Base-by-base conservation (phyloP, 108 stramenopile species). In the Nitzschia inconspicua region DNA sequence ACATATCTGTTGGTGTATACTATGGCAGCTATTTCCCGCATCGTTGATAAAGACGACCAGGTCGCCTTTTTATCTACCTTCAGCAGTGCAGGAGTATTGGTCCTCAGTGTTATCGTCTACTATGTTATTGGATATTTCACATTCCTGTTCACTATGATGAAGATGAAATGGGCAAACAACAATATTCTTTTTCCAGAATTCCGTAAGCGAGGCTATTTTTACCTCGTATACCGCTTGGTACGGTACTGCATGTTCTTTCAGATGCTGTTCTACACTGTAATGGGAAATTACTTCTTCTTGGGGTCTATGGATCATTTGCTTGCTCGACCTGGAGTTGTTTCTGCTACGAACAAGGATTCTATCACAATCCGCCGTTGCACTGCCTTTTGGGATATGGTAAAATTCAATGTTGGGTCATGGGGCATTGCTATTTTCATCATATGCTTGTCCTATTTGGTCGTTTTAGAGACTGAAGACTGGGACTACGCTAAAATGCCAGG, bases 311-410 rank as follows among this genome's bases (percentile, higher is more conserved):
- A 79, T 47, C 78, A 79, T 44, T 41, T 79, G 67, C 20, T 79
- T 59, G 65, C 78, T n/a, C 56, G 63, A 18, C 57, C 72, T 7
- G 53, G 42, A 2, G 73, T 79, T n/a, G 64, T 63, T 31, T 25
- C 39, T 24, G 78, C 78, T 9, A 79, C 78, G 11, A 79, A 79
- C 72, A 79, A 79, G 68, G 78, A 79, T 48, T 69, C 78, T 0
- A 73, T 79, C 35, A 68, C 57, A 16, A 66, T 79, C 24, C 60
- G 56, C 22, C 63, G 72, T 5, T 79, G 68, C 44, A 58, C 44
- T 13, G 78, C 78, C 9, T 53, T 79, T 23, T 48, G 58, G 32
- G 78, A 79, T 14, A 60, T 63, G 67, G 49, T 63, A 37, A 57
- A 60, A 18, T 79, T 79, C 65, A 79, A 79, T 31, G 23, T 26